These are phyloP conservation scores for Exobasidium rhododendri DNA, from an alignment of 1,284 basidiomycete genomes.

Conservation along the genomic window DNA sequence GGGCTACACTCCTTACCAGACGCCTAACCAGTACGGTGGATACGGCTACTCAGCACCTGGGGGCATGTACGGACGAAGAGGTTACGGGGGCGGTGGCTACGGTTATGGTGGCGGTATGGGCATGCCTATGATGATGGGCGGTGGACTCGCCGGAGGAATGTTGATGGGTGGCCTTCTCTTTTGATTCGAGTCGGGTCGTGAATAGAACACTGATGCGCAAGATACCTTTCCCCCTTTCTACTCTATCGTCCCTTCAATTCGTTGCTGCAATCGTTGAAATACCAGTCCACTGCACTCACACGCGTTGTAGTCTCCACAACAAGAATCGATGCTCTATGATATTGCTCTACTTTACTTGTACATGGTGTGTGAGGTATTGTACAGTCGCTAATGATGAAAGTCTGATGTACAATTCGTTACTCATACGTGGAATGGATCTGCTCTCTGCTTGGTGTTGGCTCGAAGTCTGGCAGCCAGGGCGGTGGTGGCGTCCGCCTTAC, in stretches of 20 bases:
- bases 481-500: conserved; percentile 9
- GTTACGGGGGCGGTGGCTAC: not conserved
- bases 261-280: no score
- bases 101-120: conserved; percentile 12
- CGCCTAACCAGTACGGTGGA: conserved; percentile 11
- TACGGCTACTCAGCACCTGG: conserved; percentile 22
- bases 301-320: no score
- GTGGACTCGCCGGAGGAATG: conserved; percentile 13
- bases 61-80: conserved; percentile 20
- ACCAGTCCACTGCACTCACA: no score
- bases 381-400: no score
- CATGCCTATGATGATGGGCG: conserved; percentile 12
- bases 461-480: conserved; percentile 32
- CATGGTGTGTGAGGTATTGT: no score
- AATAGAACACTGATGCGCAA: no score
- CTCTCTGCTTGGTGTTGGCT: conserved; percentile 1
- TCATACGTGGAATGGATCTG: not conserved
- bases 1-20: conserved; percentile 32
- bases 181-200: no score
- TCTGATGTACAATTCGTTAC: no score
- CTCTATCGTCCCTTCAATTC: no score
- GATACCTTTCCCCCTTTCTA: no score
- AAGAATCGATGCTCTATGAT: no score
- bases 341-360: no score
- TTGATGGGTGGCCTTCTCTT: conserved; percentile 6